Conservation (phyloP, 768 basidiomycete species). For the Leccinum incarnatum region DNA sequence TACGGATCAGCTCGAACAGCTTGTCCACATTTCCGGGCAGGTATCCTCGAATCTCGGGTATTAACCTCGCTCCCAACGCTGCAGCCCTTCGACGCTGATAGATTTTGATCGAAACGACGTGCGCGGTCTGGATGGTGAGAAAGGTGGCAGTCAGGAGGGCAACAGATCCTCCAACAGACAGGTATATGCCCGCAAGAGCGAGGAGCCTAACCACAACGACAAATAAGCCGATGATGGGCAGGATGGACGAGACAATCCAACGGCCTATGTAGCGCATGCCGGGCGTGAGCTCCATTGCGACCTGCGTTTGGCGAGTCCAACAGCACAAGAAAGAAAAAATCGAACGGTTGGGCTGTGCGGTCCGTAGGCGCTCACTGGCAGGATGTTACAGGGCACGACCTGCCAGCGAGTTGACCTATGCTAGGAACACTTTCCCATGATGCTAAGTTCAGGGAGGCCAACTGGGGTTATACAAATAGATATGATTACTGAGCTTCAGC, state of each 20-base stretch:
- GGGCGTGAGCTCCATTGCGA: conserved; percentile 19
- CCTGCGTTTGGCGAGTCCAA: background rate
- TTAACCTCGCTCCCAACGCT: conserved; percentile 23
- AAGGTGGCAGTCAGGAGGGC: conserved; percentile 4
- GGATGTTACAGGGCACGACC: background rate
- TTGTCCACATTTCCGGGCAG: conserved; percentile 37
- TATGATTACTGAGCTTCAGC: background rate
- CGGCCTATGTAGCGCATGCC: conserved; percentile 24
- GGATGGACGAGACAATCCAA: conserved; percentile 7
- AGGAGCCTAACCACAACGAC: conserved; percentile 14
- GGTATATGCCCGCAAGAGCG: conserved; percentile 7
- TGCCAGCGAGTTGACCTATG: too few relatives aligned
- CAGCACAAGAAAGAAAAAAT: background rate
- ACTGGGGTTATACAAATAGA: background rate
- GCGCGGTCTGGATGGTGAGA: conserved; percentile 1
- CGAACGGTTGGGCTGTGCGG: background rate
- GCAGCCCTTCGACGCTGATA: conserved; percentile 20
- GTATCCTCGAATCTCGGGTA: conserved; percentile 33
- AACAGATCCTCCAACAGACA: conserved; percentile 4
- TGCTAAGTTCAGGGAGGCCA: background rate
- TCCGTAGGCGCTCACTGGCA: background rate
- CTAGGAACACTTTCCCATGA: background rate
- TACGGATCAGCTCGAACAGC: conserved; percentile 19
- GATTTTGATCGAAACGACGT: conserved; percentile 1
- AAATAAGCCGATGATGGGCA: conserved; percentile 13